Conservation (phyloP, 2,329 filamentous ascomycete species). For the Fusarium ramigenum region DNA sequence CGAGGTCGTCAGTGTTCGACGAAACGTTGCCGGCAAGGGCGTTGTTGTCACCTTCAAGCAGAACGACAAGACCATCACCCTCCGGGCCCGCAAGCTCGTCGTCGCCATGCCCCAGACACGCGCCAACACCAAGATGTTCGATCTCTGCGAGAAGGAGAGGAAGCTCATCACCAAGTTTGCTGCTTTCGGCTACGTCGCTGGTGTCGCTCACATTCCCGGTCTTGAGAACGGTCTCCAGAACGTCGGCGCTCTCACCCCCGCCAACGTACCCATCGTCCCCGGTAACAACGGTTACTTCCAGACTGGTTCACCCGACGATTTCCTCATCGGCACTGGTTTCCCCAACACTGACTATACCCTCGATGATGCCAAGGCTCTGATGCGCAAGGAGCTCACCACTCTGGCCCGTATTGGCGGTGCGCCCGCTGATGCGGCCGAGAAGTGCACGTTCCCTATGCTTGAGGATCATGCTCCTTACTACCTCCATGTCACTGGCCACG, state of each 20-base stretch:
- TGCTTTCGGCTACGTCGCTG: constrained; percentile 13
- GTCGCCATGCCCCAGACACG: constrained; percentile 32
- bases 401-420: not conserved
- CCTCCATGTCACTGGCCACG: constrained; percentile 13
- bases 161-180: constrained; percentile 25
- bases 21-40: not conserved
- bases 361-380: not conserved
- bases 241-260: constrained; percentile 16
- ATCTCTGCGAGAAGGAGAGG: constrained; percentile 4
- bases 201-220: constrained; percentile 19
- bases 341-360: constrained; percentile 7
- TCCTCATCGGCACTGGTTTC: not conserved
- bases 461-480: constrained; percentile 22
- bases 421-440: not conserved
- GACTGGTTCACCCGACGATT: not conserved
- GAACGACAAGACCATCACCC: not conserved
- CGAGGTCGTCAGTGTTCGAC: not conserved
- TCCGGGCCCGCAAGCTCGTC: constrained; percentile 26
- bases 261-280: constrained; percentile 5
- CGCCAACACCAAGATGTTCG: constrained; percentile 5
- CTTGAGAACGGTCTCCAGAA: constrained; percentile 16
- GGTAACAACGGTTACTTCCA: constrained; percentile 9
- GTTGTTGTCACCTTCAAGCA: constrained; percentile 8
- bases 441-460: constrained; percentile 8
- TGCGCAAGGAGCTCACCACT: constrained; percentile 16